Percentiles rank a stretch among this genome's conserved stretches.
phyloP scores from a whole-genome alignment of 1,284 basidiomycete species.

The Anthracocystis walkeri region DNA sequence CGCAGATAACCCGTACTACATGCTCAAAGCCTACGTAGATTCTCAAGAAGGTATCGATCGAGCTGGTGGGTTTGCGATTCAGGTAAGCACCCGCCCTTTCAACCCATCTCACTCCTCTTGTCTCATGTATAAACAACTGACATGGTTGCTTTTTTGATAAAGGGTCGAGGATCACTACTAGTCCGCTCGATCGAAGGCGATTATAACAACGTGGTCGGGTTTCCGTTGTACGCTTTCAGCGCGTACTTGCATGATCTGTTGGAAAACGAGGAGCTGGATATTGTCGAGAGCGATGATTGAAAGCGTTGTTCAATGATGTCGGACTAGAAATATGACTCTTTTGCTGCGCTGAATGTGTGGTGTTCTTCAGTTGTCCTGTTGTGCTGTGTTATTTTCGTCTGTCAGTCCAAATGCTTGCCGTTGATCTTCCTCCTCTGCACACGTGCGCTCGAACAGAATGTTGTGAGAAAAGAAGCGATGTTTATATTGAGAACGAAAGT shows the following conservation, averaged over 20 bases:
- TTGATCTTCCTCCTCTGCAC: too few species aligned
- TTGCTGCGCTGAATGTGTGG: not conserved
- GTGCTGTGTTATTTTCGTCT: too few species aligned
- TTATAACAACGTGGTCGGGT: slow-evolving; percentile 91
- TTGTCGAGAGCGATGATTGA: slow-evolving; percentile 49
- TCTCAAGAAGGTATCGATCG: slow-evolving; percentile 89
- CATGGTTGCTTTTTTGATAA: not conserved
- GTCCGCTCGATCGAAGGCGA: slow-evolving; percentile 89
- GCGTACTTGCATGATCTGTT: slow-evolving; percentile 62
- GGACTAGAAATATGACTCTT: too few species aligned
- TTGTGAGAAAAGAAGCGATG: not conserved
- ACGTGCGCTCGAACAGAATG: not conserved
- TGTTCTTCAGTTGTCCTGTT: too few species aligned
- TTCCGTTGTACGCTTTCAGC: slow-evolving; percentile 73
- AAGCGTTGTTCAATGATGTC: not conserved
- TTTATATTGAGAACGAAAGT: not conserved
- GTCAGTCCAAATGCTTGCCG: too few species aligned
- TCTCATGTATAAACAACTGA: not conserved
- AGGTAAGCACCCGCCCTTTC: slow-evolving; percentile 73
- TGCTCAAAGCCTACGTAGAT: slow-evolving; percentile 86
- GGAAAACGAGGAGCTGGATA: slow-evolving; percentile 63
- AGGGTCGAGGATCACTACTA: slow-evolving; percentile 81
- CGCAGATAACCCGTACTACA: slow-evolving; percentile 67
- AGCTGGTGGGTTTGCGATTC: slow-evolving; percentile 94
- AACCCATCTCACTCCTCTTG: not conserved